Base-by-base conservation (phyloP, 768 basidiomycete genomes). In the Pleurotus citrinopileatus region DNA sequence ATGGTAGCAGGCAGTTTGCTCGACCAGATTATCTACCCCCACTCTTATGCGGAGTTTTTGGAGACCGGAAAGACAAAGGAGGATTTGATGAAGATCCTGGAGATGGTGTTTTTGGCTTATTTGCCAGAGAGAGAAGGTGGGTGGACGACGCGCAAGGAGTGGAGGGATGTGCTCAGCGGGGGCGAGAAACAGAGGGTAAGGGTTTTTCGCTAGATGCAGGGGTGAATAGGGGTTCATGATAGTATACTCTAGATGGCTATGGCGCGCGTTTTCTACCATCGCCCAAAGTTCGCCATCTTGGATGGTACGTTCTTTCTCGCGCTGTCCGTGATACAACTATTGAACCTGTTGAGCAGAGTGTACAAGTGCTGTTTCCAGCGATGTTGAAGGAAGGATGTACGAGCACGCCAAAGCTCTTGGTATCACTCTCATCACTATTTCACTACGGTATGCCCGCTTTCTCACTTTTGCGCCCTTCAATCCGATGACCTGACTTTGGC, bases 301-400 rank as follows among this genome's bases (percentile, higher is more conserved):
- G 93, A 95, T 69, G 91, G 92, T 93, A 58, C 54, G 9, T 7
- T 19, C 8, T 9, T 42, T 19, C 23, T 27, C 2, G 28, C 3
- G 13, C 36, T 42, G 15, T 8, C 2, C 8, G 13, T 2, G 17
- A 15, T 8, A 19, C 32, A 20, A 7, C 17, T 27, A 20, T 23
- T 13, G 25, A n/a, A 2, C 8, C n/a, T 5, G n/a, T 26, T 7
- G 20, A 13, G 43, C 63, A 89, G 94, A 98, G 64, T 97, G 94
- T 68, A 98, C 95, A 4, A 92, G 89, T 53, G 96, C 95, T 0
- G 93, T 98, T 8, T 95, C 93, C 10, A 91, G 90, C 57, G 96
- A 98, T 65, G 94, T 98, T 19, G 95, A 98, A 67, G 94, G 94
- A 0, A 76, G 83, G 59, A 94, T 98, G 91, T 98, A 98, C 72